A percentile compares a stretch with the other conserved stretches of the same genome.
Evolutionary conservation across 306 rosid species (phyloP).

Genomic region (Inga oerstediana): DNA sequence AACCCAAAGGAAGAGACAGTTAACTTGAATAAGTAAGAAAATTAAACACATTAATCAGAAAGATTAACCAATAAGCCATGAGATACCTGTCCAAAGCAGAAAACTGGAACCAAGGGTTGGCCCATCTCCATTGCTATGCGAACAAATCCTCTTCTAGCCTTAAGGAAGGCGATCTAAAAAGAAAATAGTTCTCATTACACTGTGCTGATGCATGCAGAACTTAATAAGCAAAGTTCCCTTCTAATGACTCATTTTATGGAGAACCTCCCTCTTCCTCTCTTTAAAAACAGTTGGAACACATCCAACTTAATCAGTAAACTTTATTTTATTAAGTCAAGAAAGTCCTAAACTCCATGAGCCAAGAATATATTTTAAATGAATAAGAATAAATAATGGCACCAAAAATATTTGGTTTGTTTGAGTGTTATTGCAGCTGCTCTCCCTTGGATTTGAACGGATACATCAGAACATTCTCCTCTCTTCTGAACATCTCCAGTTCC

Average conservation of each 20-base stretch:
- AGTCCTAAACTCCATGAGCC: background rate
- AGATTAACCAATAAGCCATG: background rate
- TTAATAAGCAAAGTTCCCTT: conserved; percentile 20
- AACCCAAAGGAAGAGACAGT: conserved; percentile 25
- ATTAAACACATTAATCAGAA: background rate
- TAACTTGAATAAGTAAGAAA: conserved; percentile 29
- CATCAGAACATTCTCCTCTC: background rate
- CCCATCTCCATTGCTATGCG: conserved; percentile 88
- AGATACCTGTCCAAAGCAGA: conserved; percentile 93
- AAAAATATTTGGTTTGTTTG: background rate
- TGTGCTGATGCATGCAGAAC: conserved; percentile 3
- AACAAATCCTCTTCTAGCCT: conserved; percentile 83
- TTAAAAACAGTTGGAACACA: conserved; percentile 9
- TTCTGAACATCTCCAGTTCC: background rate
- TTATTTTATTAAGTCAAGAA: background rate
- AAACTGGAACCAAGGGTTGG: conserved; percentile 84
- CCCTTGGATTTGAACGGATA: background rate
- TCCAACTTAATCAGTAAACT: background rate
- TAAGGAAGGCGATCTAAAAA: conserved; percentile 70
- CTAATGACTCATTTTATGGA: conserved; percentile 30
- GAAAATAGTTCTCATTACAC: conserved; percentile 12
- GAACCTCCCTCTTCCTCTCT: conserved; percentile 21
- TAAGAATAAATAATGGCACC: background rate
- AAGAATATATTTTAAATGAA: background rate
- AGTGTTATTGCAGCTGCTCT: background rate